Base-by-base conservation (phyloP, 495 filamentous ascomycete genomes). In the Aspergillus hancockii region DNA sequence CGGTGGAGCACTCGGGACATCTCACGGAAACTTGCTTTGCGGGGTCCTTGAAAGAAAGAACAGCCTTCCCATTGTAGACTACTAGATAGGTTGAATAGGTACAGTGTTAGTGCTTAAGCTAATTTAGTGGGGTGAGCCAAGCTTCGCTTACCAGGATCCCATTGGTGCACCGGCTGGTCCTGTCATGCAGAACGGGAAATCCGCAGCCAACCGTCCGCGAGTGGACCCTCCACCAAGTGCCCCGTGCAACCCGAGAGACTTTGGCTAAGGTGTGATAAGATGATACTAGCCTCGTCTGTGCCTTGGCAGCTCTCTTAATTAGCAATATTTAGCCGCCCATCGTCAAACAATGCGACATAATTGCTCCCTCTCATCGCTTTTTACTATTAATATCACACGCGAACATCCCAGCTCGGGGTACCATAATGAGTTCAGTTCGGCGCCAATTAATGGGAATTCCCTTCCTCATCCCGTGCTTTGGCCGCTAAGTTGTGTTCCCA, bases 311-410 rank as follows among this genome's bases (percentile, higher is more conserved):
- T n/a, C 31, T 61, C 68, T 63, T 71, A 68, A 71, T 71, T 71
- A 69, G 69, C 62, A 63, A 60, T 63, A 67, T 38, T 70, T 70
- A 70, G 62, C 58, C 69, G 69, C 69, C 58, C 30, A 21, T n/a
- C 18, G 1, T 32, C 18, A 13, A 34, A 53, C 38, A 36, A 36
- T 36, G 10, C 14, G 1, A 4, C 43, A 22, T 22, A 47, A 47
- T 47, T 47, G 19, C 8, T 47, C 43, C 43, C 12, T 23, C 43
- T 23, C 19, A 47, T 10, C 10, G 7, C 5, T n/a, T 12, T 23
- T 38, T 54, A 38, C 60, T 61, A 61, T 61, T 61, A 51, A 47
- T 61, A 56, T 61, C 52, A 8, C 9, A 18, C 32, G n/a, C 45
- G 8, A 22, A 34, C 47, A 49, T 49, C 51, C 19, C 40, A 21